Evolutionary conservation across 148 eudicot genomes (phyloP).

Genomic region (Amaranthus palmeri): DNA sequence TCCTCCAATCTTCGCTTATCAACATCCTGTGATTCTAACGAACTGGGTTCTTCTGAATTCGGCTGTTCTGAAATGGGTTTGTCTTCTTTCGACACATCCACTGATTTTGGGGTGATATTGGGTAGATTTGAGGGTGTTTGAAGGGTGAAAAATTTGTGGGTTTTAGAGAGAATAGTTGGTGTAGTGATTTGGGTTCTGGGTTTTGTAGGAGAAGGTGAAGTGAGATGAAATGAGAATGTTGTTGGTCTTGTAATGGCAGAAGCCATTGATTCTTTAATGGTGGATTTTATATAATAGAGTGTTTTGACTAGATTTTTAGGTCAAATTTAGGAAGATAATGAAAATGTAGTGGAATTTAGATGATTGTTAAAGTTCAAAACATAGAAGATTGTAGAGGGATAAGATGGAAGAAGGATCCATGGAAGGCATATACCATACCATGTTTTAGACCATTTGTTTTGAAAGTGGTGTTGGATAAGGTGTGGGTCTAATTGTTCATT

Average conservation of each 20-base stretch:
- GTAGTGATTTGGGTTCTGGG: conserved; percentile 33
- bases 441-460: conserved; percentile 29
- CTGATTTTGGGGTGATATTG: conserved; percentile 37
- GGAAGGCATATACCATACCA: conserved; percentile 35
- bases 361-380: background rate
- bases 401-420: conserved; percentile 23
- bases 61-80: conserved; percentile 46
- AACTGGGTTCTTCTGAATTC: conserved; percentile 26
- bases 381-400: background rate
- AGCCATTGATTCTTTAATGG: conserved; percentile 31
- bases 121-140: conserved; percentile 12
- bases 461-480: conserved; percentile 26
- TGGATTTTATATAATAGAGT: background rate
- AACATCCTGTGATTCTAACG: conserved; percentile 21
- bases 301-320: background rate
- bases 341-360: background rate
- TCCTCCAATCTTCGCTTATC: conserved; percentile 67
- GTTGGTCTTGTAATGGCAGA: conserved; percentile 47
- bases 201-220: conserved; percentile 37
- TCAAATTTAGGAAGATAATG: background rate
- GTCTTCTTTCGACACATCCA: conserved; percentile 86
- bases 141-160: conserved; percentile 23
- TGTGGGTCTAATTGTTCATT: conserved; percentile 5
- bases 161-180: conserved; percentile 23
- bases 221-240: conserved; percentile 33